These are phyloP conservation scores for Juglanconis oblonga DNA, from an alignment of 2,329 filamentous ascomycete genomes.

Conservation along the genomic window DNA sequence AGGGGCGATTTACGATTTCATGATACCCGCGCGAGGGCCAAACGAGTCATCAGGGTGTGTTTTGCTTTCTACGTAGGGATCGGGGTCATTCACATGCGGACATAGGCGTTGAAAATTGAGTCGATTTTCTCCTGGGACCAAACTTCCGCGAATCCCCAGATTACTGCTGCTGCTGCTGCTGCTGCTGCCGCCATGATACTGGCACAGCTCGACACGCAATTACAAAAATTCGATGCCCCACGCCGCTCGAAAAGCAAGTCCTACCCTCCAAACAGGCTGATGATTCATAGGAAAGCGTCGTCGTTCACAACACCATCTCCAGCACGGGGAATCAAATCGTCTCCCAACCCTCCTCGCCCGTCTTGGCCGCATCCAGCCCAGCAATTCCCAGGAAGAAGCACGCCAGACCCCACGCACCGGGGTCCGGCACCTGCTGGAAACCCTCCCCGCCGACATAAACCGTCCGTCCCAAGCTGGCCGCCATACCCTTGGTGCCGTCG, in stretches of 20 bases:
- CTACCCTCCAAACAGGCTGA: not conserved
- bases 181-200: not conserved
- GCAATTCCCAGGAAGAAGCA: constrained; percentile 80
- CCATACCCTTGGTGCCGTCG: constrained; percentile 86
- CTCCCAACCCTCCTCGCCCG: constrained; percentile 35
- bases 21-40: constrained; percentile 17
- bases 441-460: constrained; percentile 79
- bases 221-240: not conserved
- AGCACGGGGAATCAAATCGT: constrained; percentile 8
- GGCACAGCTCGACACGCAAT: not conserved
- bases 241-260: not conserved
- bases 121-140: constrained; percentile 15
- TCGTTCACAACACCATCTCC: not conserved
- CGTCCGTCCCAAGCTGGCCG: constrained; percentile 77
- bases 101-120: constrained; percentile 20
- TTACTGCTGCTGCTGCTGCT: not conserved
- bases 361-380: constrained; percentile 42
- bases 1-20: constrained; percentile 11
- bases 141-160: not conserved
- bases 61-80: constrained; percentile 14
- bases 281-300: not conserved
- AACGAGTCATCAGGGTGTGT: constrained; percentile 17
- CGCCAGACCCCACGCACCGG: constrained; percentile 71
- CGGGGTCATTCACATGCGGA: constrained; percentile 20
- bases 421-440: constrained; percentile 65